Evolutionary conservation across 176 grass and related monocot genomes (phyloP), one percentile per base, ranked within the genome.

Genomic region (Hsuehochloa calcarea): DNA sequence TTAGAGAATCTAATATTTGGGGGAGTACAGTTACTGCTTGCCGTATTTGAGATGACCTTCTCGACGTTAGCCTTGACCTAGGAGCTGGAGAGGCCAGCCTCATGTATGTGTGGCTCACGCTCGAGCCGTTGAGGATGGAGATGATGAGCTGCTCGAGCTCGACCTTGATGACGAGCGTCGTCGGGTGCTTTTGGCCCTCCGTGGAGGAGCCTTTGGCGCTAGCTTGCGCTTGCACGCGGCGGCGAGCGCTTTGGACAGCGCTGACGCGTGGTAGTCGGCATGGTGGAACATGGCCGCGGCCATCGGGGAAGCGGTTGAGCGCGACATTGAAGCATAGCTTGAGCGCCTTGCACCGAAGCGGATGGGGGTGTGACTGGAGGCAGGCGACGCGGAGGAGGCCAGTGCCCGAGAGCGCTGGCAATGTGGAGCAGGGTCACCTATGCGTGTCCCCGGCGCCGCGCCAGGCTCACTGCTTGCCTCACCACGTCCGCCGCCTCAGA

Each of bases 61-160:
- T 87, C 86, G 4, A 97, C 83, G 71, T 89, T 91, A 84, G 68
- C 86, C 89, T 94, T 97, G 37, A 97, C 86, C 63, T 82, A 80
- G 39, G 90, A 81, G 49, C 94, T 85, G 12, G 92, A 94, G 84
- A 97, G 92, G 5, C 95, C 92, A 16, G 95, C 92, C 88, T 94
- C 92, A 22, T 84, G 86, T 92, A 94, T 94, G 58, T 88, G 55
- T 88, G 70, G 76, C 82, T 89, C 35, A 94, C 86, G 77, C 92
- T 94, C 0, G 90, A 88, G 72, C 94, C 95, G 15, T 97, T 88
- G 20, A 97, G 86, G 82, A 97, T 97, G 65, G 95, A 94, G 82
- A 97, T 50, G 40, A 92, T 75, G 78, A 97, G 88, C 77, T 94
- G 84, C 81, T 97, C 95, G 8, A 97, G 84, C 84, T 88, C 92